Percentiles rank a stretch among this genome's conserved stretches.
Evolutionary conservation across 805 yeast genomes (phyloP).

Genomic region (Starmera quercuum): DNA sequence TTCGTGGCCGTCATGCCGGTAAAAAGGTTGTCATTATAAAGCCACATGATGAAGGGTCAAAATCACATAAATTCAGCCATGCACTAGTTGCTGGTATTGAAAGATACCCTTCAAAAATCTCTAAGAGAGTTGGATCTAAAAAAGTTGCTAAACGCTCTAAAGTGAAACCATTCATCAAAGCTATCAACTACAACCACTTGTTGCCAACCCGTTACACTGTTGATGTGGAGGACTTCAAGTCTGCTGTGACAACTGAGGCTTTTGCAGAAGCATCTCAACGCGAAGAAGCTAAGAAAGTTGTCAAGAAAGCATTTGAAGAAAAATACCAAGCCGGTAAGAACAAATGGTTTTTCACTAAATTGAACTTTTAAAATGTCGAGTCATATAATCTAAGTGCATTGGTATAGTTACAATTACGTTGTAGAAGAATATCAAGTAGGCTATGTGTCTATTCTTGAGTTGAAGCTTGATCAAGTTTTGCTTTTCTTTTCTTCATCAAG

Average conservation of each 20-base stretch:
- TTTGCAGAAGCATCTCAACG: conserved; percentile 97
- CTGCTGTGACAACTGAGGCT: conserved; percentile 86
- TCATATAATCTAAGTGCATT: neutral
- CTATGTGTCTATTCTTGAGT: too few species aligned
- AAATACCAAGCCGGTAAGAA: conserved; percentile 99
- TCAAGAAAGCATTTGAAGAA: conserved; percentile 98
- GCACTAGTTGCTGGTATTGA: conserved; percentile 99
- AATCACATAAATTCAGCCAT: conserved; percentile 97
- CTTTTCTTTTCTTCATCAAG: too few species aligned
- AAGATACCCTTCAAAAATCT: conserved; percentile 95
- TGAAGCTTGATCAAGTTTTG: too few species aligned
- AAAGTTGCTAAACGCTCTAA: conserved; percentile 94
- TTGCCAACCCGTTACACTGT: conserved; percentile 99
- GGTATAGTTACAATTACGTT: neutral
- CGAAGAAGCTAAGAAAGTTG: conserved; percentile 97
- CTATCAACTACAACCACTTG: conserved; percentile 98
- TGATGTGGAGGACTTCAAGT: conserved; percentile 93
- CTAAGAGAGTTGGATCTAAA: conserved; percentile 93
- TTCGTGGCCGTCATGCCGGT: conserved; percentile 99
- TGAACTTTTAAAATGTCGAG: conserved; percentile 55
- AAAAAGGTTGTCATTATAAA: conserved; percentile 98
- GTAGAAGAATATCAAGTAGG: too few species aligned
- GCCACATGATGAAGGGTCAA: conserved; percentile 98
- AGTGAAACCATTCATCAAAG: conserved; percentile 98
- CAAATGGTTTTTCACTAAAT: conserved; percentile 99